Percentiles rank a stretch among this genome's conserved stretches.
Conservation (phyloP, 2,329 filamentous ascomycete species). For the Zymoseptoria passerinii region DNA sequence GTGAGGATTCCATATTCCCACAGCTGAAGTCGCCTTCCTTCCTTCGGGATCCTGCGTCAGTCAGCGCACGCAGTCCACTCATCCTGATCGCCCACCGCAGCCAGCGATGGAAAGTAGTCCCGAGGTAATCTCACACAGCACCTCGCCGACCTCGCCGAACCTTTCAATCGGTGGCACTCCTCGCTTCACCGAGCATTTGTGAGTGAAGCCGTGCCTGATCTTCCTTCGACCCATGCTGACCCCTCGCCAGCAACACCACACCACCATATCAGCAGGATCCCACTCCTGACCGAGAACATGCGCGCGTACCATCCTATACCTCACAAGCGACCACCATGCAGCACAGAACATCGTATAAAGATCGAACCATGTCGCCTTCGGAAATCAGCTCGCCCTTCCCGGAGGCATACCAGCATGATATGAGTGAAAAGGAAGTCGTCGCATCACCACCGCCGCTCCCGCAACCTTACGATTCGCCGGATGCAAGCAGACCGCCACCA, state of each 20-base stretch:
- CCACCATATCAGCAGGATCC: constrained; percentile 22
- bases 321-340: constrained; percentile 6
- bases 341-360: constrained; percentile 17
- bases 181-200: constrained; percentile 24
- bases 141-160: background rate
- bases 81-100: too few species aligned
- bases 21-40: background rate
- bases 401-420: constrained; percentile 19
- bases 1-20: too few species aligned
- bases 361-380: constrained; percentile 16
- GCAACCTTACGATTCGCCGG: constrained; percentile 6
- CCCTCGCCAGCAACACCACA: constrained; percentile 16
- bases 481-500: constrained; percentile 7
- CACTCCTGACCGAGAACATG: constrained; percentile 12
- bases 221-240: background rate
- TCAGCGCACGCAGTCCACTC: background rate
- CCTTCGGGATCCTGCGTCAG: background rate
- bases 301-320: constrained; percentile 14
- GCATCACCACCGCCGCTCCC: constrained; percentile 7
- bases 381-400: constrained; percentile 22
- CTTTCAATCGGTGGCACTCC: constrained; percentile 7
- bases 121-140: background rate
- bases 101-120: background rate
- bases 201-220: constrained; percentile 4
- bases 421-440: constrained; percentile 27